Conservation (phyloP, 345 rosid species). For the Syzygium aqueum region DNA sequence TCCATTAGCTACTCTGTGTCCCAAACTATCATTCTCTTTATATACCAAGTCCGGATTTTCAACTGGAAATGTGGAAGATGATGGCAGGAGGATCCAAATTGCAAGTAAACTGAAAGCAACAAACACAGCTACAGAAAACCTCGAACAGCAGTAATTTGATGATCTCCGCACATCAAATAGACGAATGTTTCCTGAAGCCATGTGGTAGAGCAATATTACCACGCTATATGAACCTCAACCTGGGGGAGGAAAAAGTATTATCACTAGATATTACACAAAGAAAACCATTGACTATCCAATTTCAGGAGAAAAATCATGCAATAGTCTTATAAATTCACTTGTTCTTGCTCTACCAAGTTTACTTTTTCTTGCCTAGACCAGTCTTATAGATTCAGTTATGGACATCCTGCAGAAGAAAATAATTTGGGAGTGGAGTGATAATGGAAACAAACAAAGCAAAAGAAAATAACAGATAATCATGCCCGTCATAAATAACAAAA, state of each 20-base stretch:
- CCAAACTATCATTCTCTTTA: conserved; percentile 17
- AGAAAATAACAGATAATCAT: not conserved
- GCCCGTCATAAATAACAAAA: not conserved
- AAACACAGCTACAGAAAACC: conserved; percentile 46
- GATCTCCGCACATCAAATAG: conserved; percentile 61
- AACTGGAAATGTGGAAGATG: conserved; percentile 37
- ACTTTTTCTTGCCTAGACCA: not conserved
- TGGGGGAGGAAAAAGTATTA: not conserved
- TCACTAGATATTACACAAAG: not conserved
- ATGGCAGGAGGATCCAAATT: conserved; percentile 81
- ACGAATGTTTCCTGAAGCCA: conserved; percentile 61
- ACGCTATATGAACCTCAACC: not conserved
- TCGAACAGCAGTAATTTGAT: conserved; percentile 53
- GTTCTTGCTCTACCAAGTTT: not conserved
- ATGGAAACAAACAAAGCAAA: not conserved
- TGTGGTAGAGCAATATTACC: conserved; percentile 14
- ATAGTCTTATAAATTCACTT: not conserved
- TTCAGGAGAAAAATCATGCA: not conserved
- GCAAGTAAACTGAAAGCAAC: conserved; percentile 70
- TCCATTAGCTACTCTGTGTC: conserved; percentile 7
- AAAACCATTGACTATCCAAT: not conserved
- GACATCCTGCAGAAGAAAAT: not conserved
- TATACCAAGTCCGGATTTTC: conserved; percentile 25
- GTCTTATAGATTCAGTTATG: not conserved
- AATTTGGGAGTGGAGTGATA: not conserved